These are phyloP conservation scores for Boechera stricta DNA, from an alignment of 345 rosid species.

Conservation along the genomic window DNA sequence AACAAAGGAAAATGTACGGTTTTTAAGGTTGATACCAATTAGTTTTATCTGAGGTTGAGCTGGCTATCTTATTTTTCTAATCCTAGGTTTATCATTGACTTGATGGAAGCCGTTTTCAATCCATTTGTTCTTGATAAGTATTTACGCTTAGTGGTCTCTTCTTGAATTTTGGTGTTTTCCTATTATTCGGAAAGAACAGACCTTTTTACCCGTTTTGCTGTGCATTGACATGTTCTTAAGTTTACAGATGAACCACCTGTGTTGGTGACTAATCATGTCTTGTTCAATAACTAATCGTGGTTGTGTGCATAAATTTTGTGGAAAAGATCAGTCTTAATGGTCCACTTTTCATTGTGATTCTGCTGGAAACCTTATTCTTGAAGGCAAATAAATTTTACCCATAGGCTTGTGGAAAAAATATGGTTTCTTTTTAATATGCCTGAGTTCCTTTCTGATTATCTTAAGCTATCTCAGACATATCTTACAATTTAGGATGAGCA, in stretches of 20 bases:
- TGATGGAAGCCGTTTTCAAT: background rate
- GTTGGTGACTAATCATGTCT: background rate
- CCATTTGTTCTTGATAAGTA: no score
- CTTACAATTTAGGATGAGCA: conserved; percentile 9
- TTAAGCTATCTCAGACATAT: conserved; percentile 7
- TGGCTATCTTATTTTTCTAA: conserved; percentile 19
- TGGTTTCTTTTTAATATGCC: background rate
- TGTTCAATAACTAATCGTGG: conserved; percentile 11
- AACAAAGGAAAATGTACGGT: background rate
- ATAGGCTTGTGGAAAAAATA: background rate
- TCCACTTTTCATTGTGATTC: background rate
- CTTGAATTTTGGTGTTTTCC: background rate
- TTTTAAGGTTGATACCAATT: background rate
- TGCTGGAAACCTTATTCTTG: background rate
- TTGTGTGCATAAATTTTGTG: background rate
- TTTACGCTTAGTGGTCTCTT: conserved; percentile 1
- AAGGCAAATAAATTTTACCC: conserved; percentile 12
- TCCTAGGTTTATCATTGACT: conserved; percentile 20
- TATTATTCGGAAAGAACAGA: background rate
- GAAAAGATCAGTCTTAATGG: background rate
- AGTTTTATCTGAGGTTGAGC: conserved; percentile 2
- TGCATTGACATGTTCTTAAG: conserved; percentile 21
- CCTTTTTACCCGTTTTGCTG: background rate
- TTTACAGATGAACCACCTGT: background rate
- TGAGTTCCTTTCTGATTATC: conserved; percentile 13